Conservation (phyloP, 495 filamentous ascomycete genomes). For the Penicillium argentinense region DNA sequence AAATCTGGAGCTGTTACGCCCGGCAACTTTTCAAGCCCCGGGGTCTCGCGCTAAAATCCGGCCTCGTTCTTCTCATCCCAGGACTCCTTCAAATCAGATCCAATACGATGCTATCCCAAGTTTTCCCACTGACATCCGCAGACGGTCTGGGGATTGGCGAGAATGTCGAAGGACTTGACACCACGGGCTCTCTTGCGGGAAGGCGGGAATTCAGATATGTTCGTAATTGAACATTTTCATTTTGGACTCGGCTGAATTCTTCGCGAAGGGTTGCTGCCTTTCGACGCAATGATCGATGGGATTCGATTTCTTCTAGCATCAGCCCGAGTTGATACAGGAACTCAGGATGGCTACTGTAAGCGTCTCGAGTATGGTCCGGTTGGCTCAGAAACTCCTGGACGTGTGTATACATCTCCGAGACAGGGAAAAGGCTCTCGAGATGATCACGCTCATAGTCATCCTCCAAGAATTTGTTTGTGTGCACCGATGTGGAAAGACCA, state of each 20-base stretch:
- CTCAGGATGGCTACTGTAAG: conserved; percentile 3
- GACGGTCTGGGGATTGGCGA: conserved; percentile 12
- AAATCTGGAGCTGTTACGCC: too few species aligned
- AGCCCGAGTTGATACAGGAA: conserved; percentile 21
- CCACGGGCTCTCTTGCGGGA: conserved; percentile 7
- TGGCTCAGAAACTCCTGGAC: conserved; percentile 10
- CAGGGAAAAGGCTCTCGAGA: conserved; percentile 3
- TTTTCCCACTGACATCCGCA: conserved; percentile 17
- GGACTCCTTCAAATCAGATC: conserved; percentile 24
- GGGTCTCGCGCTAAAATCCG: too few species aligned
- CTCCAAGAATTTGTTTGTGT: too few species aligned
- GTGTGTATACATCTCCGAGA: conserved; percentile 16
- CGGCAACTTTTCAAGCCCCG: too few species aligned
- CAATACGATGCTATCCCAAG: conserved; percentile 30
- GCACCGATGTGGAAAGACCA: too few species aligned
- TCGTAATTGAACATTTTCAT: conserved; percentile 24
- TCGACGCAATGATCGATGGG: conserved; percentile 11
- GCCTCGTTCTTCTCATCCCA: too few species aligned
- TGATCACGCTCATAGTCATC: conserved; percentile 4
- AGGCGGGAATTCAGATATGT: conserved; percentile 19
- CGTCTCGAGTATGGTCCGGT: too few species aligned
- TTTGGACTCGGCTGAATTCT: conserved; percentile 23
- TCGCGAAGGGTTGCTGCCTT: conserved; percentile 17
- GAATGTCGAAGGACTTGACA: conserved; percentile 5
- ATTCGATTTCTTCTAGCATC: conserved; percentile 25